phyloP scores from a whole-genome alignment of 441 rosid species.

The Pelargonium australe region DNA sequence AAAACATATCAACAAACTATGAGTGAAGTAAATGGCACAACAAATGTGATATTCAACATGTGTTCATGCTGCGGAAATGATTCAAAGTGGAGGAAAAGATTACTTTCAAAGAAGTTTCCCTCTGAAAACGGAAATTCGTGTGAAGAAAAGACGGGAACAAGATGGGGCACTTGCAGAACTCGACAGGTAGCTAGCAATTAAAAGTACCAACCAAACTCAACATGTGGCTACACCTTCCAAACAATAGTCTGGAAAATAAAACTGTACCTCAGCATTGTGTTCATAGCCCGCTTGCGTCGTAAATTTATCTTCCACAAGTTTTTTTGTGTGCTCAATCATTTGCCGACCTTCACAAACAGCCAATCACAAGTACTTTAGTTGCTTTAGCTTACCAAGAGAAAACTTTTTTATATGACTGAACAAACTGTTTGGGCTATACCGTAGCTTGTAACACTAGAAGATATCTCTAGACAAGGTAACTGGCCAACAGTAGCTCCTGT shows the following conservation, averaged over 20 bases:
- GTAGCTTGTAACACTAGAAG: slow-evolving; percentile 98
- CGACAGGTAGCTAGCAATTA: too few relatives aligned
- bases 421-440: slow-evolving; percentile 38
- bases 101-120: too few relatives aligned
- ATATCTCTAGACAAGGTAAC: slow-evolving; percentile 92
- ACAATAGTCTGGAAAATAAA: neutral
- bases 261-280: slow-evolving; percentile 75
- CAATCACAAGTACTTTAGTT: slow-evolving; percentile 23
- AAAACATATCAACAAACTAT: too few relatives aligned
- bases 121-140: neutral
- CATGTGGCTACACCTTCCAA: slow-evolving; percentile 6
- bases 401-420: neutral
- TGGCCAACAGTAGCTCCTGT: slow-evolving; percentile 95
- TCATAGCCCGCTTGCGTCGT: slow-evolving; percentile 68
- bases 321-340: slow-evolving; percentile 97
- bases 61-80: too few relatives aligned
- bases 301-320: slow-evolving; percentile 84
- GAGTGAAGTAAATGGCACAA: too few relatives aligned
- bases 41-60: too few relatives aligned
- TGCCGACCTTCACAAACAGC: slow-evolving; percentile 64
- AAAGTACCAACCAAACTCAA: too few relatives aligned
- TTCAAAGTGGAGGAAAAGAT: too few relatives aligned
- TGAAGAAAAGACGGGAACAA: neutral
- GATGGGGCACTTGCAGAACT: too few relatives aligned
- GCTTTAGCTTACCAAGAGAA: slow-evolving; percentile 14